Evolutionary conservation across 106 monocot genomes (phyloP).

Genomic region (Triglochin maritima): DNA sequence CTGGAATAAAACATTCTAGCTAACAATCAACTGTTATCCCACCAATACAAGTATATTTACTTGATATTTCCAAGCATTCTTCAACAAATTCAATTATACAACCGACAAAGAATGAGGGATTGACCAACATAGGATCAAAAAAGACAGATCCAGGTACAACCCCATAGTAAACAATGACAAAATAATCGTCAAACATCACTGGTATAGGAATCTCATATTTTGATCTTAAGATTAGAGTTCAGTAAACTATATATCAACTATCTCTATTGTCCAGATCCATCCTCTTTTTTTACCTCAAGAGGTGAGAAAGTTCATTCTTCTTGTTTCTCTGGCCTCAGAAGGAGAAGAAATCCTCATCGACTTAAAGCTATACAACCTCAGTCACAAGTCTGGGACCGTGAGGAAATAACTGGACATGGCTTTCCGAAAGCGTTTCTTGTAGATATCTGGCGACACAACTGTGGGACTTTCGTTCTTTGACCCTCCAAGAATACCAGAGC

Average conservation of each 20-base stretch:
- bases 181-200: neutral
- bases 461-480: conserved; percentile 68
- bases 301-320: no score
- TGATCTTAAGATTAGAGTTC: neutral
- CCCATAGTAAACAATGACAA: neutral
- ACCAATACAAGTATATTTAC: no score
- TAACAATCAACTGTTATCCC: no score
- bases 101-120: neutral
- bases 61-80: neutral
- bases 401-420: conserved; percentile 91
- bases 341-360: neutral
- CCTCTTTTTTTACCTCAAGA: no score
- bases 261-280: neutral
- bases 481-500: conserved; percentile 79
- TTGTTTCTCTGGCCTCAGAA: no score
- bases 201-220: neutral
- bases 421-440: conserved; percentile 91
- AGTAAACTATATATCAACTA: neutral
- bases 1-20: no score
- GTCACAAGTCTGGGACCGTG: conserved; percentile 61
- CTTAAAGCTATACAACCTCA: neutral
- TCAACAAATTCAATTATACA: neutral
- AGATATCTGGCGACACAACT: conserved; percentile 61
- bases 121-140: neutral
- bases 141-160: neutral